Conservation (phyloP, 2,329 filamentous ascomycete species). For the Phoma sp. region DNA sequence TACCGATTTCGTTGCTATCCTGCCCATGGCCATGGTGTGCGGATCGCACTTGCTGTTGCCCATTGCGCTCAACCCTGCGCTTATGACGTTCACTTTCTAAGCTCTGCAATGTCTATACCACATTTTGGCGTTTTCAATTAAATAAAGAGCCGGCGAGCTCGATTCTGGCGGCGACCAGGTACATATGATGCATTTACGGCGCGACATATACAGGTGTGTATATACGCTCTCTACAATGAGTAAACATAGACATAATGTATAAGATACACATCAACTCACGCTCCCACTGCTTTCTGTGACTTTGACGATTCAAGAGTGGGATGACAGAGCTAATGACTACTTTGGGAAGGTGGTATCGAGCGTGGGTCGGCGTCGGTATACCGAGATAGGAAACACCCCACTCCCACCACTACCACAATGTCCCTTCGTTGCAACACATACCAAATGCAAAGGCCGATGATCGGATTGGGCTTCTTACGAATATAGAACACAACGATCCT, state of each 20-base stretch:
- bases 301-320: background rate
- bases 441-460: background rate
- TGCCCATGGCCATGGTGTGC: slow-evolving; percentile 76
- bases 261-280: background rate
- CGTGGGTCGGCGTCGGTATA: slow-evolving; percentile 11
- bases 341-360: slow-evolving; percentile 18
- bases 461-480: background rate
- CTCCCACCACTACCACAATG: background rate
- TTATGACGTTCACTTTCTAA: slow-evolving; percentile 79
- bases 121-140: background rate
- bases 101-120: background rate
- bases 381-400: slow-evolving; percentile 4
- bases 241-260: slow-evolving; percentile 15
- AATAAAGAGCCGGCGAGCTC: slow-evolving; percentile 10
- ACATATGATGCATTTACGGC: slow-evolving; percentile 9
- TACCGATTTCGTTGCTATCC: slow-evolving; percentile 66
- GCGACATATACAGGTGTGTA: background rate
- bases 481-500: background rate
- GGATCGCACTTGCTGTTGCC: slow-evolving; percentile 72
- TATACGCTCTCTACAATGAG: slow-evolving; percentile 2
- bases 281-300: background rate
- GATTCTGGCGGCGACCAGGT: slow-evolving; percentile 4
- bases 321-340: slow-evolving; percentile 2
- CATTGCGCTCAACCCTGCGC: slow-evolving; percentile 72
- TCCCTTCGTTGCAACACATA: too few species aligned